Evolutionary conservation across 441 rosid species (phyloP), one percentile per base, ranked within the genome.

Genomic region (Daphne laureola): DNA sequence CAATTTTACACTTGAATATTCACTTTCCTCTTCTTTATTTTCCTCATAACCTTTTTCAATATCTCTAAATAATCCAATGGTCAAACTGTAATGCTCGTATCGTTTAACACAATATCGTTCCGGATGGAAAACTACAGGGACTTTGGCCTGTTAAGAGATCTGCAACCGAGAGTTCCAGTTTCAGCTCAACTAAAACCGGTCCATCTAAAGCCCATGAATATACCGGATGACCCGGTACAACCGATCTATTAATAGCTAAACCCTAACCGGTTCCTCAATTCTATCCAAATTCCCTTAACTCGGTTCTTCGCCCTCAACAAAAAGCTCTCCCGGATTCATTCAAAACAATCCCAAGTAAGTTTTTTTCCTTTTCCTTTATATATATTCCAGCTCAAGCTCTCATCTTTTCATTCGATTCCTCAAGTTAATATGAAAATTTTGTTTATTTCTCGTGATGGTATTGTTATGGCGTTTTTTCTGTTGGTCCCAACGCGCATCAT

Each of bases 231-330:
- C 64, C 70, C 51, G 69, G 74, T 59, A 55, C 60, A 41, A 46
- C 8, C 58, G 56, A 59, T 15, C 63, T 40, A 54, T 18, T 21
- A 49, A 12, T 42, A 45, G 59, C n/a, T 15, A 49, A 43, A 9
- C 75, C 73, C 75, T 74, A 70, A 77, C 79, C 75, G 78, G 75
- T 55, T 68, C 66, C 57, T 73, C 79, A 74, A 68, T 78, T 75
- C 63, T 70, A 47, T 42, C 56, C 65, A 41, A 41, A 52, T 55
- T 27, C 8, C 50, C 54, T 35, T 42, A 46, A 61, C 70, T 60
- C 70, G 66, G 70, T 66, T 67, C 62, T 55, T 53, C 6, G 50
- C 54, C 62, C 47, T 46, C 56, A 51, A 49, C 51, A 51, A 41
- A 48, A 43, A 45, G 43, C 55, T 50, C 50, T 43, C 43, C 25